Evolutionary conservation across 129 eudicot species (phyloP).

Genomic region (Mikania micrantha): DNA sequence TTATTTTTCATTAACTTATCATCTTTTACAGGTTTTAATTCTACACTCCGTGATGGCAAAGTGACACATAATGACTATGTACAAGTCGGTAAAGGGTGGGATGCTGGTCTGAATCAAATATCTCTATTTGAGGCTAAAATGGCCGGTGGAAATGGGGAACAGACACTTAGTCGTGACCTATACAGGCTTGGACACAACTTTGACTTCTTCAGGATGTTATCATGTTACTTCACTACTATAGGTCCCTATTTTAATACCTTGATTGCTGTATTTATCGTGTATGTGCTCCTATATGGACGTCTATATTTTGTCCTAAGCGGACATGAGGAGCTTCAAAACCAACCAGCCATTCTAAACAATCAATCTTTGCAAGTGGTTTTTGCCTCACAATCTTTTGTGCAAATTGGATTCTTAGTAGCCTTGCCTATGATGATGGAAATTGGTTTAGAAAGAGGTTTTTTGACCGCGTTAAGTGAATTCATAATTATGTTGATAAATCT

Average conservation of each 20-base stretch:
- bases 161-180: conserved; percentile 73
- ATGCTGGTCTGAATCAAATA: conserved; percentile 78
- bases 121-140: conserved; percentile 77
- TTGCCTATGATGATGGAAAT: conserved; percentile 96
- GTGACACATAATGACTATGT: conserved; percentile 84
- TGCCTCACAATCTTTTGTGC: conserved; percentile 85
- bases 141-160: conserved; percentile 88
- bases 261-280: conserved; percentile 75
- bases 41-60: conserved; percentile 88
- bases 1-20: not conserved
- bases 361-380: conserved; percentile 69
- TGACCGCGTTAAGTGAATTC: conserved; percentile 78
- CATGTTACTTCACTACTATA: conserved; percentile 75
- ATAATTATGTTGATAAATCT: conserved; percentile 70
- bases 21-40: conserved; percentile 60
- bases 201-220: conserved; percentile 71
- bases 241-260: conserved; percentile 80
- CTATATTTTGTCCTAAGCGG: conserved; percentile 87
- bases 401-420: conserved; percentile 77
- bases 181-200: conserved; percentile 83
- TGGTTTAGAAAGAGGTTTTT: conserved; percentile 74
- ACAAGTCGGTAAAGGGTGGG: conserved; percentile 90
- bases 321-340: conserved; percentile 51
- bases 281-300: conserved; percentile 81
- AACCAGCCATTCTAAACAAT: conserved; percentile 49